These are phyloP conservation scores for Geoglossum glabrum DNA, from an alignment of 495 filamentous ascomycete species.

Conservation along the genomic window DNA sequence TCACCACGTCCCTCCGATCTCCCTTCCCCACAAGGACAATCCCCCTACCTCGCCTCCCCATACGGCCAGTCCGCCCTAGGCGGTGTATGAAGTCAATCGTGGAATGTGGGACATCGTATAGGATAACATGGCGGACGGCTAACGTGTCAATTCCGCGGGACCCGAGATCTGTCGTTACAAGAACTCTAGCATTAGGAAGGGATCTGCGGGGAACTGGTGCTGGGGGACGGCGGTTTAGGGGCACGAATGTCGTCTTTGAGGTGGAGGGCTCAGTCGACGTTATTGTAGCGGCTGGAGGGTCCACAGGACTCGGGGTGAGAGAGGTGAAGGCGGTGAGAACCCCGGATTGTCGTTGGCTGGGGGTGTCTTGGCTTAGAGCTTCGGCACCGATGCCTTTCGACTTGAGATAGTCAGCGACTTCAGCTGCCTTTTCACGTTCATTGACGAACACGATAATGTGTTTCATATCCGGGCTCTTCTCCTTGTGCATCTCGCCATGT, in stretches of 20 bases:
- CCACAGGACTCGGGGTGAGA: slow-evolving; percentile 11
- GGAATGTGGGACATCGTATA: slow-evolving; percentile 90
- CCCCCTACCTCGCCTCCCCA: slow-evolving; percentile 77
- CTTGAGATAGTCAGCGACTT: slow-evolving; percentile 58
- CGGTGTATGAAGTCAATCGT: slow-evolving; percentile 96
- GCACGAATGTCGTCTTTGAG: not conserved
- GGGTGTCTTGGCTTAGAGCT: slow-evolving; percentile 62
- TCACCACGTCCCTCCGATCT: slow-evolving; percentile 75
- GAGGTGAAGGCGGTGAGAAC: slow-evolving; percentile 60
- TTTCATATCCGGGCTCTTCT: slow-evolving; percentile 37
- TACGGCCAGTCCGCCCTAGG: slow-evolving; percentile 72
- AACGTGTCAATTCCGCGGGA: slow-evolving; percentile 88
- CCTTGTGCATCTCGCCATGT: slow-evolving; percentile 15
- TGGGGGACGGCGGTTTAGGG: not conserved
- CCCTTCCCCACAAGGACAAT: slow-evolving; percentile 77
- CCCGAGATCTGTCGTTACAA: slow-evolving; percentile 83
- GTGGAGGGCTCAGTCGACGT: slow-evolving; percentile 5
- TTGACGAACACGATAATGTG: slow-evolving; percentile 95
- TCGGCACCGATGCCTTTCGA: slow-evolving; percentile 76
- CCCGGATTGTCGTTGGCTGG: slow-evolving; percentile 48
- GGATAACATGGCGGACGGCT: slow-evolving; percentile 72
- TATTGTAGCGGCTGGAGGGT: slow-evolving; percentile 7
- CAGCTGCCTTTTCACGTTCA: slow-evolving; percentile 70
- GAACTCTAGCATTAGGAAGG: slow-evolving; percentile 58
- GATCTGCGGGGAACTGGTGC: slow-evolving; percentile 13